phyloP scores from a whole-genome alignment of 768 basidiomycete species.

The Guyanaporus albipodus region DNA sequence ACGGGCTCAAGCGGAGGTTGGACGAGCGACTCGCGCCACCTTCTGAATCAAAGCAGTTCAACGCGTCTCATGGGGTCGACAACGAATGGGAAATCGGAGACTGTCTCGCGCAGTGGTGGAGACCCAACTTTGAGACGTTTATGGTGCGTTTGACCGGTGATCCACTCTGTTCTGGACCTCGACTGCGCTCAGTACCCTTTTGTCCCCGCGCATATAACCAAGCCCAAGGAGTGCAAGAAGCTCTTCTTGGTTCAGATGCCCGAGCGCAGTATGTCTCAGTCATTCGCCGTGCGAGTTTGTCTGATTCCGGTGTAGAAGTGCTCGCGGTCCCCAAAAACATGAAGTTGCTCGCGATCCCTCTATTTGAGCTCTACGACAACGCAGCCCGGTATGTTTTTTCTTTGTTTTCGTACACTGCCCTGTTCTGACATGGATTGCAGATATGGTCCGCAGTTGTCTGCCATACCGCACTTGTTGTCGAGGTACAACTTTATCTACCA shows the following conservation, averaged over 20 bases:
- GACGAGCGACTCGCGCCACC: constrained; percentile 88
- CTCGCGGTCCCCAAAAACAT: constrained; percentile 98
- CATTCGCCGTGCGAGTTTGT: neutral
- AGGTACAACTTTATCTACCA: constrained; percentile 83
- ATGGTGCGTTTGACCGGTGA: constrained; percentile 59
- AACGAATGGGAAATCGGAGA: constrained; percentile 97
- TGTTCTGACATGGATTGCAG: constrained; percentile 30
- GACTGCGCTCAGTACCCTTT: constrained; percentile 71
- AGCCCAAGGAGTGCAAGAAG: constrained; percentile 98
- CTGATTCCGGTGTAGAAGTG: constrained; percentile 56
- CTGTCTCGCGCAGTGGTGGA: constrained; percentile 97
- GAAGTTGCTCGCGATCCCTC: constrained; percentile 94
- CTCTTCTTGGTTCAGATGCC: constrained; percentile 95
- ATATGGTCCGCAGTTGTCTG: constrained; percentile 91
- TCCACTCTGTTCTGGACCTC: neutral
- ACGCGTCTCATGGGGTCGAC: constrained; percentile 69
- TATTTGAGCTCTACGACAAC: constrained; percentile 98
- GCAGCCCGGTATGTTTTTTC: constrained; percentile 62
- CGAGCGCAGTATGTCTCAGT: constrained; percentile 67
- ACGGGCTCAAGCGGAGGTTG: constrained; percentile 84
- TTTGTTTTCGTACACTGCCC: neutral
- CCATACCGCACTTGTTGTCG: constrained; percentile 89
- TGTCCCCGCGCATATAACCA: constrained; percentile 91
- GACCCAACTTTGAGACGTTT: constrained; percentile 98
- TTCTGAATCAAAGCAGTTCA: constrained; percentile 67